Conservation (phyloP, 768 basidiomycete species). For the Tricholoma furcatifolium region DNA sequence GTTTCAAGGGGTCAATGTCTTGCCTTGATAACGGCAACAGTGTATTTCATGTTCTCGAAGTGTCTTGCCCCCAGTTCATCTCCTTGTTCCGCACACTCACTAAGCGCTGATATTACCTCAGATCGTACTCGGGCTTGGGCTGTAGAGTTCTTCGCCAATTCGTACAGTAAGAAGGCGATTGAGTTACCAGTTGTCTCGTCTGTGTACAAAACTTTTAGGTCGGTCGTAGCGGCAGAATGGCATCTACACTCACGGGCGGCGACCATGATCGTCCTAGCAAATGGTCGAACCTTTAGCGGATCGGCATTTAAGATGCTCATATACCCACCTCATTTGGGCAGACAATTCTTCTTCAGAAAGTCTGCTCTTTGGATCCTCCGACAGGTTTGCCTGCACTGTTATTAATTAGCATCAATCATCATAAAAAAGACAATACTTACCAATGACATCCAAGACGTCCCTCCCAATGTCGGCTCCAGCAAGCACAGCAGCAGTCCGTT, state of each 20-base stretch:
- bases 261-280: background rate
- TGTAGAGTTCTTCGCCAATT: background rate
- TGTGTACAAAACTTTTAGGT: too few relatives aligned
- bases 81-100: background rate
- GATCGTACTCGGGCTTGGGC: too few relatives aligned
- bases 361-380: background rate
- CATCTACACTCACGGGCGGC: background rate
- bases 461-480: background rate
- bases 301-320: too few relatives aligned
- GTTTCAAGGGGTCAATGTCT: background rate
- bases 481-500: background rate
- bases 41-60: background rate
- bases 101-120: too few relatives aligned
- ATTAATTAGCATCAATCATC: background rate
- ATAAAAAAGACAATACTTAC: background rate
- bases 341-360: background rate
- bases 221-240: too few relatives aligned
- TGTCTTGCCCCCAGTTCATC: background rate
- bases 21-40: background rate
- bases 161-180: background rate
- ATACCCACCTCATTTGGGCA: background rate
- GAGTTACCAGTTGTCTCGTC: background rate
- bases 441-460: background rate
- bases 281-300: too few relatives aligned
- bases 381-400: background rate